phyloP scores from a whole-genome alignment of 2,329 filamentous ascomycete genomes.

The Beauveria bassiana region DNA sequence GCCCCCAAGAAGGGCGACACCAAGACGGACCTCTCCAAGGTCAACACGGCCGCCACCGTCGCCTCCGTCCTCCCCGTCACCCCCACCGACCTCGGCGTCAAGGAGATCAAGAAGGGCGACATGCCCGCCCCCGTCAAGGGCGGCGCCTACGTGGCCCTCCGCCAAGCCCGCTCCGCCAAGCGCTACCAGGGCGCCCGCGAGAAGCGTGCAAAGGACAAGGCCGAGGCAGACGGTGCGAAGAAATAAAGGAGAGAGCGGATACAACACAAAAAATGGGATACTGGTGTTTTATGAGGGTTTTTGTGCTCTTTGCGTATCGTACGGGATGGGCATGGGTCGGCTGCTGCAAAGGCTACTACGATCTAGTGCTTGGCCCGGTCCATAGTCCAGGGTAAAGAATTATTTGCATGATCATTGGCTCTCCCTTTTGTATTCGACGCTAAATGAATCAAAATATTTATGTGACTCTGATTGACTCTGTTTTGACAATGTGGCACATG shows the following conservation, averaged over 20 bases:
- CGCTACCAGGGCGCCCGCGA: constrained; percentile 77
- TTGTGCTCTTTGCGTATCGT: constrained; percentile 15
- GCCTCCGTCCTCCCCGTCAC: constrained; percentile 62
- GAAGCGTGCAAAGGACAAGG: constrained; percentile 88
- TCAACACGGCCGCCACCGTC: constrained; percentile 44
- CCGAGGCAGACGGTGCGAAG: constrained; percentile 76
- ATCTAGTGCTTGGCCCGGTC: constrained; percentile 26
- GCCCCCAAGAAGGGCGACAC: constrained; percentile 90
- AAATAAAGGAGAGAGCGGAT: constrained; percentile 52
- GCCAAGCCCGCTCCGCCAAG: constrained; percentile 75
- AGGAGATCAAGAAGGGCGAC: constrained; percentile 74
- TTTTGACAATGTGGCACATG: background rate
- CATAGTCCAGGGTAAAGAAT: constrained; percentile 33
- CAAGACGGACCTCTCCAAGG: constrained; percentile 69
- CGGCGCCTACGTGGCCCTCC: constrained; percentile 80
- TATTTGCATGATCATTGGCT: constrained; percentile 34
- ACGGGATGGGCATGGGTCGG: constrained; percentile 28
- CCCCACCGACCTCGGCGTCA: constrained; percentile 56
- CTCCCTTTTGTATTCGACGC: constrained; percentile 25
- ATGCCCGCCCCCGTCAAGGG: constrained; percentile 68
- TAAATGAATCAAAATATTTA: constrained; percentile 19
- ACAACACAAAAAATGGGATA: constrained; percentile 11
- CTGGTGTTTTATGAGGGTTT: constrained; percentile 15
- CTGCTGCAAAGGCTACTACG: constrained; percentile 26
- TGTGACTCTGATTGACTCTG: background rate